A percentile compares a stretch with the other conserved stretches of the same genome.
phyloP scores from a whole-genome alignment of 495 filamentous ascomycete genomes.

The Tuber aestivum region DNA sequence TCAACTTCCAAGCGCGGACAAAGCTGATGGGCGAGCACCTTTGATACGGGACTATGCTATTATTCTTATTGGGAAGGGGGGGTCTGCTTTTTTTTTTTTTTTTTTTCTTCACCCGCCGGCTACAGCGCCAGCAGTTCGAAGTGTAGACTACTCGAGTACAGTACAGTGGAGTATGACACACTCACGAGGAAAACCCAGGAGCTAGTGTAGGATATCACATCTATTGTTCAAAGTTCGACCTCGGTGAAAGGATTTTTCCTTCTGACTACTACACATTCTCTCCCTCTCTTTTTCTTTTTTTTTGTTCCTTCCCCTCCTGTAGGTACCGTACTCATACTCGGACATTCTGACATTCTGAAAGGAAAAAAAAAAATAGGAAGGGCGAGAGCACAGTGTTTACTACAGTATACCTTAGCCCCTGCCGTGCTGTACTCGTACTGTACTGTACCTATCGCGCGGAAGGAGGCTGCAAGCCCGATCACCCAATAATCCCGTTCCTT shows the following conservation, averaged over 20 bases:
- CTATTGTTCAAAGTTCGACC: background rate
- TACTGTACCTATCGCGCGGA: slow-evolving; percentile 19
- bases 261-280: background rate
- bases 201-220: background rate
- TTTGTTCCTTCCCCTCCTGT: background rate
- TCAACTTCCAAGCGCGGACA: background rate
- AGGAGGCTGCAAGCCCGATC: slow-evolving; percentile 24
- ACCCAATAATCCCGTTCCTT: slow-evolving; percentile 8
- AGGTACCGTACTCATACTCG: background rate
- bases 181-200: background rate
- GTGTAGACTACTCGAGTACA: no score
- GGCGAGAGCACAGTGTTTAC: background rate
- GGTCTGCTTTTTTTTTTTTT: background rate
- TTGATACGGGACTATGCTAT: background rate
- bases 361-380: slow-evolving; percentile 1
- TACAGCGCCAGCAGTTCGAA: background rate
- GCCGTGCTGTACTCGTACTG: slow-evolving; percentile 3
- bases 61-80: background rate
- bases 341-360: background rate
- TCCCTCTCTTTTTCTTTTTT: background rate
- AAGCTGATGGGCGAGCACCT: background rate
- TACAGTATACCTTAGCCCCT: slow-evolving; percentile 2
- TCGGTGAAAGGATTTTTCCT: background rate
- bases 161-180: background rate
- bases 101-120: background rate